phyloP scores from a whole-genome alignment of 495 filamentous ascomycete genomes.

The Penicillium cinerascens region DNA sequence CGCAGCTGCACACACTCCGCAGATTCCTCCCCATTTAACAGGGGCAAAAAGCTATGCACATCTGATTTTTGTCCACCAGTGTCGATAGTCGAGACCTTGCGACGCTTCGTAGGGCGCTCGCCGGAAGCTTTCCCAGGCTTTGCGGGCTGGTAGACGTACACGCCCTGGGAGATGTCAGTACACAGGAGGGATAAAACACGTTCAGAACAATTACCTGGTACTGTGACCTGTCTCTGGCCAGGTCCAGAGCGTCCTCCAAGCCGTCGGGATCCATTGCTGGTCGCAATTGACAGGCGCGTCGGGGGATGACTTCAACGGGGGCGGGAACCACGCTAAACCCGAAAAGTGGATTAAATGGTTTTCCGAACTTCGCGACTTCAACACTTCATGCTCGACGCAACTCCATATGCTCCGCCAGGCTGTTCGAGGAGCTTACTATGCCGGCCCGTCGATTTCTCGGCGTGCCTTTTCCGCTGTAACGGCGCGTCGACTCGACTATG shows the following conservation, averaged over 20 bases:
- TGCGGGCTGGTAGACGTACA: constrained; percentile 65
- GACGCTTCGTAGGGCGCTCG: constrained; percentile 61
- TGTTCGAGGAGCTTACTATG: constrained; percentile 45
- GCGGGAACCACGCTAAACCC: constrained; percentile 34
- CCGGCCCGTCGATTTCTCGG: constrained; percentile 27
- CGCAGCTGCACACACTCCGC: constrained; percentile 50
- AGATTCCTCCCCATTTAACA: constrained; percentile 62
- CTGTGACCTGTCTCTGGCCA: constrained; percentile 36
- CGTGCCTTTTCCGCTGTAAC: constrained; percentile 35
- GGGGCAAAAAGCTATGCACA: constrained; percentile 49
- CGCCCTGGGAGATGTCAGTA: constrained; percentile 45
- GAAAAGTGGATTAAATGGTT: constrained; percentile 28
- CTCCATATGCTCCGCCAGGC: constrained; percentile 49
- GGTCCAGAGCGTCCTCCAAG: constrained; percentile 25
- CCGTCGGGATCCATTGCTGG: constrained; percentile 27
- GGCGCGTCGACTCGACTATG: constrained; percentile 34
- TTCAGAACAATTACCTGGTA: constrained; percentile 41
- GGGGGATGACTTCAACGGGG: constrained; percentile 19
- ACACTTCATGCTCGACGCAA: constrained; percentile 17
- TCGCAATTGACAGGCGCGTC: constrained; percentile 18
- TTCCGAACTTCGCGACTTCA: constrained; percentile 21
- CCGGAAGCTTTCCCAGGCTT: constrained; percentile 30
- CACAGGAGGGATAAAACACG: not conserved
- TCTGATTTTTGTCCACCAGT: constrained; percentile 16
- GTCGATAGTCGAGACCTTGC: constrained; percentile 45